Evolutionary conservation across 352 stramenopile genomes (phyloP).

Genomic region (Phytophthora capsici): DNA sequence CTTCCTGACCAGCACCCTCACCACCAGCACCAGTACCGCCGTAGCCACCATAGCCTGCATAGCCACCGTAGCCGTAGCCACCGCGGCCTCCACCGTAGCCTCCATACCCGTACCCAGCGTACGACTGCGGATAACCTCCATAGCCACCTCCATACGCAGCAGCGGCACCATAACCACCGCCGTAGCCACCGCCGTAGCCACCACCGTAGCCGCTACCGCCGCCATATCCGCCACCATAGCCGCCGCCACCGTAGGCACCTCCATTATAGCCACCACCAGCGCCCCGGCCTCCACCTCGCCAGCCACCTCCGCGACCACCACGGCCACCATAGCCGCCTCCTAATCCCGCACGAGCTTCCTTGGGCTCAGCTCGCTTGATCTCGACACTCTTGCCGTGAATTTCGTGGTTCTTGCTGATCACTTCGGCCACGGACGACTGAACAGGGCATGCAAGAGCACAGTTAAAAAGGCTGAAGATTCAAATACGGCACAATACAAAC

Average conservation of each 20-base stretch:
- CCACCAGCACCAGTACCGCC: conserved; percentile 32
- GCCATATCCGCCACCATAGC: conserved; percentile 35
- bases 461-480: not conserved
- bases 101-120: conserved; percentile 50
- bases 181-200: conserved; percentile 31
- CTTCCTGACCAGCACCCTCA: conserved; percentile 35
- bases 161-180: conserved; percentile 20
- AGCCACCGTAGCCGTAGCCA: conserved; percentile 54
- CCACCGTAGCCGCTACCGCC: conserved; percentile 38
- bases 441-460: conserved; percentile 5
- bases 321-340: conserved; percentile 38
- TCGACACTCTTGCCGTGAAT: conserved; percentile 92
- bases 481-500: conserved; percentile 5
- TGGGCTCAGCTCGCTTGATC: conserved; percentile 89
- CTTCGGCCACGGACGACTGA: conserved; percentile 83
- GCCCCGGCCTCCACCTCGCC: conserved; percentile 35
- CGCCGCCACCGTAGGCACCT: conserved; percentile 35
- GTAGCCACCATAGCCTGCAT: conserved; percentile 30
- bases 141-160: conserved; percentile 34
- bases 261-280: conserved; percentile 30
- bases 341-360: conserved; percentile 59
- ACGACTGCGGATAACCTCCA: conserved; percentile 45
- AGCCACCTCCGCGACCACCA: conserved; percentile 36
- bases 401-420: conserved; percentile 90
- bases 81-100: conserved; percentile 52